Evolutionary conservation across 1,139 yeast species (phyloP).

Genomic region (Meyerozyma elateridarum): DNA sequence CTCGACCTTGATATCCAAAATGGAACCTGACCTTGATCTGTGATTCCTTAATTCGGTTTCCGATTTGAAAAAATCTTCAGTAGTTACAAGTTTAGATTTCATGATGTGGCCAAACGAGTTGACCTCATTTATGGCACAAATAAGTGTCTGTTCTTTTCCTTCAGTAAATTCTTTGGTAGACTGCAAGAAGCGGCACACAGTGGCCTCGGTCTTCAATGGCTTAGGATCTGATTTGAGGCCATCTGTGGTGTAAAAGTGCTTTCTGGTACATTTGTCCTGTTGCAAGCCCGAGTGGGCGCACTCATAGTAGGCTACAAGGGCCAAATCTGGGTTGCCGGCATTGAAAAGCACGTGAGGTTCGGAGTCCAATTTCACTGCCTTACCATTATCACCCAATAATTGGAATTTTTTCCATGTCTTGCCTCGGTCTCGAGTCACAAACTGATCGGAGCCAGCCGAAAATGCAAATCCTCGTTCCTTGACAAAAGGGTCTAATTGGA

Average conservation of each 20-base stretch:
- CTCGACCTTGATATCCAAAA: constrained; percentile 45
- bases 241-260: constrained; percentile 44
- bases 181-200: constrained; percentile 50
- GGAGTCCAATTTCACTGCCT: constrained; percentile 10
- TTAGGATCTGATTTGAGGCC: constrained; percentile 44
- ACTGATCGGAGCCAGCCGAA: constrained; percentile 36
- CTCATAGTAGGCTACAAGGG: constrained; percentile 33
- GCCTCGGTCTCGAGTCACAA: constrained; percentile 54
- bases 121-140: constrained; percentile 42
- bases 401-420: constrained; percentile 49
- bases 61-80: constrained; percentile 54
- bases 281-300: constrained; percentile 26
- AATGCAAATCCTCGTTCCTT: constrained; percentile 51
- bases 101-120: constrained; percentile 44
- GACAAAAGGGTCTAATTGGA: constrained; percentile 44
- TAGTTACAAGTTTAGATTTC: constrained; percentile 36
- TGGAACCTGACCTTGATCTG: constrained; percentile 30
- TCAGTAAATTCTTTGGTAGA: constrained; percentile 33
- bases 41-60: constrained; percentile 16
- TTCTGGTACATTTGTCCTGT: constrained; percentile 25
- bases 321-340: constrained; percentile 33
- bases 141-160: constrained; percentile 40
- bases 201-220: constrained; percentile 26
- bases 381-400: constrained; percentile 12
- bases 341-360: constrained; percentile 31